Base-by-base conservation (phyloP, 2,329 filamentous ascomycete genomes). In the Hymenoscyphus salicellus region DNA sequence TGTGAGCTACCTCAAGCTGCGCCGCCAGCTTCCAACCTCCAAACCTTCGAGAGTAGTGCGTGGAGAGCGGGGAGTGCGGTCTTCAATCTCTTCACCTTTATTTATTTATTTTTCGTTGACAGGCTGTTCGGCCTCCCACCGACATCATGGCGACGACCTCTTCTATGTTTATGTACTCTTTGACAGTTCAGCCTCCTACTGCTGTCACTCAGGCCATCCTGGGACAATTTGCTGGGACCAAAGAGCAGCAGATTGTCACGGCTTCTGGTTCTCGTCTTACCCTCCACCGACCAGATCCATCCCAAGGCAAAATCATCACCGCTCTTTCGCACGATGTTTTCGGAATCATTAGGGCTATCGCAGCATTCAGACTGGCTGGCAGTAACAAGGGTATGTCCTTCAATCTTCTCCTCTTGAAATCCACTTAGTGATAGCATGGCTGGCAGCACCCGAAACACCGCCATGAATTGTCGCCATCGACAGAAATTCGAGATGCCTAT, bases 111-210 rank as follows among this genome's bases (percentile, higher is more conserved):
- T 65, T 60, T 60, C 36, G 14, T 67, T 69, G 71, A 69, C 71
- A 74, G 70, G 70, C 65, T 68, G 70, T 64, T 68, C 64, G 70
- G 70, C 73, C 69, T 69, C 66, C 55, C 56, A 62, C 60, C 66
- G 60, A 70, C 71, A 74, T 66, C 36, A 98, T 98, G 95, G 94
- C 95, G 82, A 96, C 93, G 77, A 97, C 94, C 67, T 97, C 93
- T 71, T 94, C 94, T 78, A 96, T 97, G 92, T 97, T 97, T 78
- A 89, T 99, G 81, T 99, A 99, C 82, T 95, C 92, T 75, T 84
- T 99, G 81, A 98, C 95, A 72, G 89, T 99, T 75, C 93, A 97
- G 80, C 90, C 92, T 72, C 92, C 95, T 38, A 93, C 93, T 71
- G 90, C 92, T 66, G 88, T 97, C 74, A 93, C 90, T 60, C 90